Evolutionary conservation across 31 red algal species (phyloP).

Genomic region (Bonnemaisonia californica): DNA sequence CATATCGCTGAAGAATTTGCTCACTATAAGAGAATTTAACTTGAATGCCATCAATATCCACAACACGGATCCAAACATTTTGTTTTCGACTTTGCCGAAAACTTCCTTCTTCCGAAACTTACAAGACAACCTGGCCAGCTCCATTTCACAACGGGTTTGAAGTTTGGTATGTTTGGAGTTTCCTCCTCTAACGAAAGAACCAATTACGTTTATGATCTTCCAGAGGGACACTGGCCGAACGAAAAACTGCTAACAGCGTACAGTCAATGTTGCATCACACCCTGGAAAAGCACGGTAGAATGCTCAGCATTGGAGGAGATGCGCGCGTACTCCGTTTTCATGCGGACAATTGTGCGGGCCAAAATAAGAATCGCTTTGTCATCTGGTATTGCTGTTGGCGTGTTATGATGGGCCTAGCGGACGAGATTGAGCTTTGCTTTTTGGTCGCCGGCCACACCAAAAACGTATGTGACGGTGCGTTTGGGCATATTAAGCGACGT

Average conservation of each 20-base stretch:
- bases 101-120: conserved; percentile 27
- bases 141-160: conserved; percentile 31
- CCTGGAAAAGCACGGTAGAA: too few species aligned
- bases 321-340: too few species aligned
- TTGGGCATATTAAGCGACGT: too few species aligned
- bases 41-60: not conserved
- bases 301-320: too few species aligned
- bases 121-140: not conserved
- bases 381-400: too few species aligned
- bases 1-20: conserved; percentile 7
- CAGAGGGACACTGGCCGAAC: conserved; percentile 35
- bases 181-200: not conserved
- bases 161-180: conserved; percentile 25
- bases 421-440: too few species aligned
- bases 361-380: too few species aligned
- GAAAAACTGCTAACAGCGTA: conserved; percentile 19
- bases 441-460: too few species aligned
- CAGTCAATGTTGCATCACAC: conserved; percentile 20
- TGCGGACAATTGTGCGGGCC: too few species aligned
- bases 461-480: too few species aligned
- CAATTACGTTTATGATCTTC: conserved; percentile 7
- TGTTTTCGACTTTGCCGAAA: conserved; percentile 37
- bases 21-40: not conserved
- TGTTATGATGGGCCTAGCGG: too few species aligned
- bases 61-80: not conserved